These are phyloP conservation scores for Dovyalis caffra DNA, from an alignment of 345 rosid genomes.

Conservation along the genomic window DNA sequence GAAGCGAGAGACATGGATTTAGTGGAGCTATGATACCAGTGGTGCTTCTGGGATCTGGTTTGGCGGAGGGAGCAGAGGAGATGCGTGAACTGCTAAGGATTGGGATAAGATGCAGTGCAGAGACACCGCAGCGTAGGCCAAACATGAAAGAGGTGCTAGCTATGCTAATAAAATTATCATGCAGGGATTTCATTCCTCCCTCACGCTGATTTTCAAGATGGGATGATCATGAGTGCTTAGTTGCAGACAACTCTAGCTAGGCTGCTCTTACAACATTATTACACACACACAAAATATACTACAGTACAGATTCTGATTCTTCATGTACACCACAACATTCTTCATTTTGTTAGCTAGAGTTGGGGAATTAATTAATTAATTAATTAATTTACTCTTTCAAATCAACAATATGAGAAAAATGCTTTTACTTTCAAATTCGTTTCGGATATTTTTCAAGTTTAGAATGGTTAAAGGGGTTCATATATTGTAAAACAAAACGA, in stretches of 20 bases:
- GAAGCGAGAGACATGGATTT: slow-evolving; percentile 27
- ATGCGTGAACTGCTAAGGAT: slow-evolving; percentile 60
- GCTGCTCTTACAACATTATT: neutral
- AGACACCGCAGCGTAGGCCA: slow-evolving; percentile 78
- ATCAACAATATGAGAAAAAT: no score
- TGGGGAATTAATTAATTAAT: neutral
- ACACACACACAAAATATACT: neutral
- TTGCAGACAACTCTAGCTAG: neutral
- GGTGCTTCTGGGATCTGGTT: slow-evolving; percentile 56
- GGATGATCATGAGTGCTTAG: slow-evolving; percentile 14
- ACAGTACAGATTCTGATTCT: slow-evolving; percentile 14
- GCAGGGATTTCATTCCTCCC: slow-evolving; percentile 20
- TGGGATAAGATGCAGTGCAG: slow-evolving; percentile 71
- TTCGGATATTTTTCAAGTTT: no score
- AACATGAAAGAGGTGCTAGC: slow-evolving; percentile 84
- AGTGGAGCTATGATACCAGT: slow-evolving; percentile 42
- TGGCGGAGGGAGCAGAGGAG: slow-evolving; percentile 61
- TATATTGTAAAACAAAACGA: no score
- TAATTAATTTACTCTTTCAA: neutral
- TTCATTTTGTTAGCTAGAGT: neutral
- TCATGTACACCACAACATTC: slow-evolving; percentile 11
- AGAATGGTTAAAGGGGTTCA: no score
- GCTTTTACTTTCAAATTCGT: no score
- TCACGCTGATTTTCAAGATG: slow-evolving; percentile 8
- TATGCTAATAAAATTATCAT: slow-evolving; percentile 50